A percentile compares a stretch with the other conserved stretches of the same genome.
Conservation (phyloP, 352 stramenopile species). For the Phytophthora sojae region DNA sequence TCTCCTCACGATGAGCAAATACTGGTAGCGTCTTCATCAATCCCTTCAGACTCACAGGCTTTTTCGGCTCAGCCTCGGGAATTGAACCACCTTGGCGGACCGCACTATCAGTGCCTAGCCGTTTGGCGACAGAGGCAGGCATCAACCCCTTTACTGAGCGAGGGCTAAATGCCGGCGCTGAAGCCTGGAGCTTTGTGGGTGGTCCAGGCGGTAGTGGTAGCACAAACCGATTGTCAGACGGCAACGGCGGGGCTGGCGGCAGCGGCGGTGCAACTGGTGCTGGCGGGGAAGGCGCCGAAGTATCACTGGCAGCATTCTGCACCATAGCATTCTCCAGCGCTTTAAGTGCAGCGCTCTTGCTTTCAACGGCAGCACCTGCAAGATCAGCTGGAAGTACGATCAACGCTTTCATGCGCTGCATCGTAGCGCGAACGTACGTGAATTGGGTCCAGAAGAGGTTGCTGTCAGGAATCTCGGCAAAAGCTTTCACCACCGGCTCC, state of each 20-base stretch:
- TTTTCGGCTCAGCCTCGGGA: constrained; percentile 18
- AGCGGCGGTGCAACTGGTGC: constrained; percentile 7
- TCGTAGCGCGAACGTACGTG: constrained; percentile 34
- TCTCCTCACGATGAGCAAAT: constrained; percentile 88
- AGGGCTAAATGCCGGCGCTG: constrained; percentile 22
- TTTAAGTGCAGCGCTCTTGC: constrained; percentile 23
- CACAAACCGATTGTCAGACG: constrained; percentile 7
- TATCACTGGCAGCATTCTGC: constrained; percentile 13
- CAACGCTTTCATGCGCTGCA: constrained; percentile 44
- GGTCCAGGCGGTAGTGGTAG: constrained; percentile 27
- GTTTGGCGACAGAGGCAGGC: constrained; percentile 53
- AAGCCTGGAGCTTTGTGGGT: constrained; percentile 15
- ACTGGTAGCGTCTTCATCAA: constrained; percentile 88
- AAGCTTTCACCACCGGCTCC: constrained; percentile 31
- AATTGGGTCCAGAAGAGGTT: constrained; percentile 45
- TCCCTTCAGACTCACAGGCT: constrained; percentile 44
- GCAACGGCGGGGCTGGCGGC: constrained; percentile 9
- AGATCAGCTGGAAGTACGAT: constrained; percentile 29
- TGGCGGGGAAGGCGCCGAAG: not conserved
- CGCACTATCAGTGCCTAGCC: constrained; percentile 35
- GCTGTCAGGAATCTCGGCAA: constrained; percentile 27
- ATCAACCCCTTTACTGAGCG: constrained; percentile 42
- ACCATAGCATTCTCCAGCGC: constrained; percentile 32
- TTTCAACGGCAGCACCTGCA: constrained; percentile 1
- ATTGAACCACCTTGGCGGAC: constrained; percentile 21